Evolutionary conservation across 2,329 filamentous ascomycete species (phyloP), one percentile per base, ranked within the genome.

Genomic region (Fusarium sp.): DNA sequence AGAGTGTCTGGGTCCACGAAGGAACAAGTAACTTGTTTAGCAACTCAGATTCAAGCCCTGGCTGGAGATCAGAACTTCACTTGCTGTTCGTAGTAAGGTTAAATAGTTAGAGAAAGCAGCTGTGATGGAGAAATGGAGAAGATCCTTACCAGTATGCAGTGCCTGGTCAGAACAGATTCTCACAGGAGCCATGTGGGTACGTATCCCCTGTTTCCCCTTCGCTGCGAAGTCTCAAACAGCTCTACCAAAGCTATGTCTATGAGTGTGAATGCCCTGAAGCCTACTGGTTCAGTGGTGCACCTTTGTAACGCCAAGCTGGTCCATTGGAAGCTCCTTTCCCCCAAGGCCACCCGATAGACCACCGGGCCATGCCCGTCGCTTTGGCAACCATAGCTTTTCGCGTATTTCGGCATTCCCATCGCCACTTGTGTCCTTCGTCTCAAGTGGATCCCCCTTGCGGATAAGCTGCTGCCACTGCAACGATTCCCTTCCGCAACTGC

Each of bases 31-130:
- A 48, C 7, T 48, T n/a, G 20, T 17, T 5, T 4, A 22, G 7
- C 4, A 15, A 15, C 6, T 11, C 13, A 22, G 6, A 6, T 7
- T 22, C 26, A 22, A 15, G 20, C 18, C 9, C 11, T 20, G 20
- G 3, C 20, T 11, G 13, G 13, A 5, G 9, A 22, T 28, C 7
- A 26, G 18, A 28, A 24, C 5, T n/a, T 24, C 5, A 14, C 3
- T 14, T 51, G 6, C 11, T 2, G 15, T 51, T 35, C 22, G 4
- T 2, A 5, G 22, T 12, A 24, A 10, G 31, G 7, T 7, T 1
- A 24, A 18, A 4, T 24, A 18, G 28, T 5, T 6, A 15, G 10
- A 10, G 15, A 9, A 18, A 15, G 2, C 13, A 20, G 12, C 5
- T 13, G 11, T 9, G 31, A 35, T 18, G 28, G 28, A 18, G 31